phyloP scores from a whole-genome alignment of 164 flowering plant genomes.

The Tetracentron sinense region DNA sequence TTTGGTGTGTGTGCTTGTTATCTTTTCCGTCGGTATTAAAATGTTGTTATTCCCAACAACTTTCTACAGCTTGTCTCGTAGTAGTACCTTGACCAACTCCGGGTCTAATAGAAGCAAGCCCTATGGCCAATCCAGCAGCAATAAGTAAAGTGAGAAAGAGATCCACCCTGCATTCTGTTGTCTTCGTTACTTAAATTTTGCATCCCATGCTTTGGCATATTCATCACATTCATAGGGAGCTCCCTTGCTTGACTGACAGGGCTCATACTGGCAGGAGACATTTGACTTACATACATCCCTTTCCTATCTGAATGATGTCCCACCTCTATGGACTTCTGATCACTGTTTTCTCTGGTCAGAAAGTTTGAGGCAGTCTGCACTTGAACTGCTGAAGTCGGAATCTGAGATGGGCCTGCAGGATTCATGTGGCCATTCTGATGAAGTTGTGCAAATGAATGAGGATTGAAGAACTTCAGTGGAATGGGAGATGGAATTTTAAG shows the following conservation, averaged over 20 bases:
- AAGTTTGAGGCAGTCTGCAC: slow-evolving; percentile 26
- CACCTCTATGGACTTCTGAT: slow-evolving; percentile 31
- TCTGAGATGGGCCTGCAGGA: slow-evolving; percentile 28
- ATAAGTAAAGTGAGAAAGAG: slow-evolving; percentile 47
- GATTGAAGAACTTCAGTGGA: slow-evolving; percentile 29
- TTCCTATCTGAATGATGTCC: slow-evolving; percentile 43
- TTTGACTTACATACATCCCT: slow-evolving; percentile 36
- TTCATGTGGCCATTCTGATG: slow-evolving; percentile 34
- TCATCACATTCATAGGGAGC: slow-evolving; percentile 33
- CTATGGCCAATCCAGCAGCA: too few relatives aligned
- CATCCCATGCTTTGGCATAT: slow-evolving; percentile 47
- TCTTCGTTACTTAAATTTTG: slow-evolving; percentile 45
- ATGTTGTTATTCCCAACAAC: too few relatives aligned
- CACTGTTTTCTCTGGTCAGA: slow-evolving; percentile 21
- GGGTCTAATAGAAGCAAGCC: too few relatives aligned
- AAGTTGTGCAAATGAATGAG: slow-evolving; percentile 31
- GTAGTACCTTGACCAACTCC: too few relatives aligned
- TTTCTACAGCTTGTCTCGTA: too few relatives aligned
- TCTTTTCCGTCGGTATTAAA: too few relatives aligned
- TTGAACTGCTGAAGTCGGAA: slow-evolving; percentile 25
- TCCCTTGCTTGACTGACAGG: slow-evolving; percentile 45
- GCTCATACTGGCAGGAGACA: slow-evolving; percentile 33
- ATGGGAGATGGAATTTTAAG: slow-evolving; percentile 29
- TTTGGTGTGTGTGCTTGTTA: too few relatives aligned
- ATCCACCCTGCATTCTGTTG: slow-evolving; percentile 50